These are phyloP conservation scores for Microcyclospora pomicola DNA, from an alignment of 2,329 filamentous ascomycete species.

Conservation along the genomic window DNA sequence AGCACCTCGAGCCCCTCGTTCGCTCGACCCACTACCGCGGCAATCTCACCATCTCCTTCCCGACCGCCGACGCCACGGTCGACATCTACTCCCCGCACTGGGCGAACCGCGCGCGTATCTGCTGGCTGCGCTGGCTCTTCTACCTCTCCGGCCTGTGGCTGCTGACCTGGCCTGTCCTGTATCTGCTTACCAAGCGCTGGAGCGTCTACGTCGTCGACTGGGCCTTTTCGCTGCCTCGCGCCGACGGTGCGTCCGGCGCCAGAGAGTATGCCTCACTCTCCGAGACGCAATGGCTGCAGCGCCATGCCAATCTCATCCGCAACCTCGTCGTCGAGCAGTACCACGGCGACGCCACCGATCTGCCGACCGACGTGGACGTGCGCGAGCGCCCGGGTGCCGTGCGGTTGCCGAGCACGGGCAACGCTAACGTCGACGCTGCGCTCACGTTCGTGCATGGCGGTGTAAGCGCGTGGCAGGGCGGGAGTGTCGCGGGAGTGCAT, in stretches of 20 bases:
- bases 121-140: conserved; percentile 52
- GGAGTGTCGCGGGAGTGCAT: no score
- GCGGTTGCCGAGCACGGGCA: conserved; percentile 9
- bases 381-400: conserved; percentile 3
- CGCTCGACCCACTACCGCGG: conserved; percentile 55
- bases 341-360: conserved; percentile 28
- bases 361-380: conserved; percentile 35
- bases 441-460: conserved; percentile 14
- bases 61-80: conserved; percentile 41
- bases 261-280: conserved; percentile 34
- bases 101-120: conserved; percentile 52
- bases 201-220: conserved; percentile 53
- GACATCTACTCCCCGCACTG: conserved; percentile 50
- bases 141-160: conserved; percentile 55
- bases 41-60: conserved; percentile 44
- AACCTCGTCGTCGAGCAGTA: conserved; percentile 45
- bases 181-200: conserved; percentile 53
- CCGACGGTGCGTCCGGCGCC: conserved; percentile 18
- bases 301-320: conserved; percentile 48
- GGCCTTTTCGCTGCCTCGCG: conserved; percentile 33
- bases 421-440: conserved; percentile 13
- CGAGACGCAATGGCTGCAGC: conserved; percentile 45
- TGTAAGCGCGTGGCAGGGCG: conserved; percentile 10
- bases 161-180: conserved; percentile 56
- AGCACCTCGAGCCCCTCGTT: conserved; percentile 43